Base-by-base conservation (phyloP, 2,329 filamentous ascomycete species). In the Microthyrium microscopicum region DNA sequence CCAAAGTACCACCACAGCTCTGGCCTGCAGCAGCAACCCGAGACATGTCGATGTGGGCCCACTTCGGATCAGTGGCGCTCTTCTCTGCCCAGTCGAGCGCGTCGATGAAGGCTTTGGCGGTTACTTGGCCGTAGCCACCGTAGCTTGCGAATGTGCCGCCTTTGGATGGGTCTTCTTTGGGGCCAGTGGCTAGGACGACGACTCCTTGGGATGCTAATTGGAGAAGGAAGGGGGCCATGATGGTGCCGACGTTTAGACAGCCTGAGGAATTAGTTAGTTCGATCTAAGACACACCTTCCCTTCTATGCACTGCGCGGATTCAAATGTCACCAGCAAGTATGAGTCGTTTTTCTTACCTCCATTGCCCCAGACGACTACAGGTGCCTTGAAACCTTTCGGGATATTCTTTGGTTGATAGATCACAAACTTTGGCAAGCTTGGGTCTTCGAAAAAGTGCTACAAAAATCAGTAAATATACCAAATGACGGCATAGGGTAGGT, bases 351-450 rank as follows among this genome's bases (percentile, higher is more conserved):
- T n/a, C n/a, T n/a, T n/a, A n/a, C n/a, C n/a, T 7, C 29, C 29
- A 15, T 32, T 32, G 15, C 29, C 29, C 29, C 29, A 32, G 8
- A 32, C 29, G 8, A 32, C 7, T 9, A 32, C 29, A 8, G 29
- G 29, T 7, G 25, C 8, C 18, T 32, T 32, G 8, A 32, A 8
- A 15, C 19, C 29, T 7, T 12, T 7, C 15, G 29, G 13, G 7
- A 22, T 22, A 7, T 22, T 26, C 29, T 27, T 25, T 7, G 29
- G 29, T 7, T 11, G 8, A 25, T 32, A 32, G 9, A 32, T 32
- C 8, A 19, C 25, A 19, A 26, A 19, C 7, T 26, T 8, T 7
- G 29, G 13, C 7, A 32, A 19, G 18, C 8, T 8, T 7, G 13
- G 15, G 29, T 7, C 19, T 11, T 12, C 16, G 13, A 7, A 27